Conservation (phyloP, 257 asterid species). For the Penstemon davidsonii region DNA sequence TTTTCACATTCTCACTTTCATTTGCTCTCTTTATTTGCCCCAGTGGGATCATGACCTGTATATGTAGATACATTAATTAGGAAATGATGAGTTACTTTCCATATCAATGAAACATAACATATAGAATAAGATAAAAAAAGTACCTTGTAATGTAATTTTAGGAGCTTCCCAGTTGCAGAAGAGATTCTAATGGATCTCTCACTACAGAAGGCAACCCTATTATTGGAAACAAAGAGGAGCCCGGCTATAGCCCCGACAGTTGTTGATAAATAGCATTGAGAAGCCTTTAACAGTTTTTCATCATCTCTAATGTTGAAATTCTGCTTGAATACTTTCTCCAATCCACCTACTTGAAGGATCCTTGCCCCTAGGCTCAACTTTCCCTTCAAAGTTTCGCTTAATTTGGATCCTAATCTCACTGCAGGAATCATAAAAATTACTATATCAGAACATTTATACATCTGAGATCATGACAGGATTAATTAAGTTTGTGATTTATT, state of each 20-base stretch:
- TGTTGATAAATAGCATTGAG: constrained; percentile 45
- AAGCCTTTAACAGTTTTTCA: constrained; percentile 39
- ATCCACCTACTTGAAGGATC: constrained; percentile 48
- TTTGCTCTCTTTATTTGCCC: constrained; percentile 34
- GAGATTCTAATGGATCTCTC: constrained; percentile 28
- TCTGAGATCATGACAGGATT: neutral
- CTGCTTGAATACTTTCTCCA: constrained; percentile 45
- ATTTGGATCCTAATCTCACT: constrained; percentile 48
- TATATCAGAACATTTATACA: neutral
- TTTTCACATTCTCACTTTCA: constrained; percentile 37
- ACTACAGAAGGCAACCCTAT: constrained; percentile 48
- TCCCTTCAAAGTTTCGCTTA: constrained; percentile 49
- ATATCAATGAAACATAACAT: neutral
- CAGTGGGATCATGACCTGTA: constrained; percentile 45
- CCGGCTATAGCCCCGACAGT: constrained; percentile 45
- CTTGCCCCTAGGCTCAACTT: constrained; percentile 51
- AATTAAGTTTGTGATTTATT: neutral
- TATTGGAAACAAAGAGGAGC: constrained; percentile 39
- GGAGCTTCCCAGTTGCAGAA: constrained; percentile 4
- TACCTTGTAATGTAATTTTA: constrained; percentile 40
- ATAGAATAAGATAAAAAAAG: neutral
- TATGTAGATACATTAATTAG: neutral
- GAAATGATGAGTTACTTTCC: constrained; percentile 3
- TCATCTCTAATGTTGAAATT: constrained; percentile 28
- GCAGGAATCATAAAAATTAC: constrained; percentile 6